Base-by-base conservation (phyloP, 2,329 filamentous ascomycete species). In the Alternaria arbusti region DNA sequence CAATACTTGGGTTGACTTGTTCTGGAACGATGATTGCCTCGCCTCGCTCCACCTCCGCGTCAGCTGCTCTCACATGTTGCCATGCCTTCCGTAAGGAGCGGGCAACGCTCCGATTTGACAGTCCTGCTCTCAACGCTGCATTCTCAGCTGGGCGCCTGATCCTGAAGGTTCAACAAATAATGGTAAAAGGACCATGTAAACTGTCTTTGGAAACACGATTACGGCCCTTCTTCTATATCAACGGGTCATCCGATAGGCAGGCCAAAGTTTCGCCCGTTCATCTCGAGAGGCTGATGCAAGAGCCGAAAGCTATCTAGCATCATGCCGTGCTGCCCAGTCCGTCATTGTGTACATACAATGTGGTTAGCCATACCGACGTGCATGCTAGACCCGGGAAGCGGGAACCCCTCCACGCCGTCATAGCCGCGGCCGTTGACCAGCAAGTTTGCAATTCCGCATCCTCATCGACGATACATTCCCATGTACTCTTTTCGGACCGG, bases 321-420 rank as follows among this genome's bases (percentile, higher is more conserved):
- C 56, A 78, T 77, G 75, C 72, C 69, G 70, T 79, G 75, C 76
- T 78, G 75, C 76, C 77, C 75, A 78, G 74, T 73, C 72, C 65
- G 70, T 68, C 68, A 59, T 67, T 67, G 54, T 63, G 57, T 61
- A 60, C 58, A 52, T 17, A 22, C 49, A 22, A 52, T 52, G 49
- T 69, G 54, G 54, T 67, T 70, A 71, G 69, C 68, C 66, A 72
- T 63, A 56, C 44, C 61, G 57, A 56, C 54, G 45, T 65, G 60
- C 64, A 67, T 68, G 59, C 49, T 58, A 61, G 63, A 67, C 65
- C 71, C 58, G 63, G 61, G 66, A 62, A 69, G 66, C 70, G 69
- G 71, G 70, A 73, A 74, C 65, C 54, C 62, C 44, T 65, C 45
- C 54, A 63, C 57, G 59, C 70, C 66, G 70, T 72, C 63, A 66